Percentiles rank a stretch among this genome's conserved stretches.
These are phyloP conservation scores for Cucurbita pepo DNA, from an alignment of 306 rosid species.

Conservation along the genomic window DNA sequence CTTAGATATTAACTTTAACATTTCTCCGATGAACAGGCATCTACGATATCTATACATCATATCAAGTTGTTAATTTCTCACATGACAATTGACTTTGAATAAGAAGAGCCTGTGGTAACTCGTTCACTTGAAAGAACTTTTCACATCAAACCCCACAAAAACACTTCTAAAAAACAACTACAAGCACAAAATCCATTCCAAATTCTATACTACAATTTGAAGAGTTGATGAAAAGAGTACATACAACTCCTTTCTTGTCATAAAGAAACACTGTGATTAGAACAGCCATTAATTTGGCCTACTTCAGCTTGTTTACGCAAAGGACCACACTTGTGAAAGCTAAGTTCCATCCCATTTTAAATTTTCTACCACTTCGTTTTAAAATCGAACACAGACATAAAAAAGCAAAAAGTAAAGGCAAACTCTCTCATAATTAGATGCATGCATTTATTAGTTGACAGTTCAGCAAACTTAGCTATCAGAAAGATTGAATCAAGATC, in stretches of 20 bases:
- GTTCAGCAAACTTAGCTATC: neutral
- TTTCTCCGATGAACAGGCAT: no score
- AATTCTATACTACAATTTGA: neutral
- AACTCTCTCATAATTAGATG: neutral
- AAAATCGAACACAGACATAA: neutral
- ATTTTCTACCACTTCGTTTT: neutral
- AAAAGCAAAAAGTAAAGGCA: neutral
- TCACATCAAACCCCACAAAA: neutral
- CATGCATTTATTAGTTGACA: neutral
- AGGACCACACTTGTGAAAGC: conserved; percentile 4
- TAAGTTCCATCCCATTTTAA: neutral
- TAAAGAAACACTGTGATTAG: neutral
- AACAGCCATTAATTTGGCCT: neutral
- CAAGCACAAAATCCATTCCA: neutral
- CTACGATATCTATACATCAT: no score
- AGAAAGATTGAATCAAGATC: conserved; percentile 3
- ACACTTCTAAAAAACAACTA: neutral
- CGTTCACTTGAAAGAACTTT: neutral
- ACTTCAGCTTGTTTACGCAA: neutral
- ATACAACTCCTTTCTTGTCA: neutral
- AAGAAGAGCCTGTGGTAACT: neutral
- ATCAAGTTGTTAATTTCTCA: no score
- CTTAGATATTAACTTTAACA: no score
- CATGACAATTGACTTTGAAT: neutral
- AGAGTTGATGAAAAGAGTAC: neutral